Percentiles rank a stretch among this genome's conserved stretches.
These are phyloP conservation scores for Cylindrodendrum hubeiense DNA, from an alignment of 2,329 filamentous ascomycete species.

Conservation along the genomic window DNA sequence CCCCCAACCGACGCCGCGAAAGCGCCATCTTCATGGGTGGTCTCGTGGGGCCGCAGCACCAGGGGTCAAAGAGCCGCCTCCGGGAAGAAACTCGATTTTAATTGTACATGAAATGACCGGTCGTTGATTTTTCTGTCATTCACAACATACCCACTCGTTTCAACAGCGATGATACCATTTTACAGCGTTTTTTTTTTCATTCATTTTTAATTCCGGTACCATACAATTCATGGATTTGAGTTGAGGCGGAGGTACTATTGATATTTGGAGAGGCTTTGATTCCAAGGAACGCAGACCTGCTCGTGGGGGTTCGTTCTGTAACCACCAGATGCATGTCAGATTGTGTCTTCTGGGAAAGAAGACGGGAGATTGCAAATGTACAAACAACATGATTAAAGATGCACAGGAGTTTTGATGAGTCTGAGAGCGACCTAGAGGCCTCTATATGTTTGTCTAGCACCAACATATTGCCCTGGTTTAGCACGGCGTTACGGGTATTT, in stretches of 20 bases:
- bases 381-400: constrained; percentile 20
- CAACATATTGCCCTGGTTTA: constrained; percentile 27
- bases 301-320: neutral
- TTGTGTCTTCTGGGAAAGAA: neutral
- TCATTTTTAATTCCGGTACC: constrained; percentile 34
- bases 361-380: constrained; percentile 17
- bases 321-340: neutral
- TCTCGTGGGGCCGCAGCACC: constrained; percentile 61
- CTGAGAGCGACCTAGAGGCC: constrained; percentile 9
- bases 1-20: constrained; percentile 67
- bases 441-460: constrained; percentile 7
- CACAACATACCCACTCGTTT: constrained; percentile 50
- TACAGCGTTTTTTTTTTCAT: constrained; percentile 39
- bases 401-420: constrained; percentile 16
- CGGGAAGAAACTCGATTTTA: constrained; percentile 66
- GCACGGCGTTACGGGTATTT: constrained; percentile 30
- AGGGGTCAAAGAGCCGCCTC: constrained; percentile 65
- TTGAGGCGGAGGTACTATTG: constrained; percentile 2
- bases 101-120: constrained; percentile 36
- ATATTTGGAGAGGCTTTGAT: neutral
- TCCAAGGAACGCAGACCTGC: constrained; percentile 3
- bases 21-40: constrained; percentile 70
- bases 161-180: constrained; percentile 47
- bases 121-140: constrained; percentile 42
- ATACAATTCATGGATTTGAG: neutral